Percentiles rank a stretch among this genome's conserved stretches.
phyloP scores from a whole-genome alignment of 768 basidiomycete species.

The Calocybe indica region DNA sequence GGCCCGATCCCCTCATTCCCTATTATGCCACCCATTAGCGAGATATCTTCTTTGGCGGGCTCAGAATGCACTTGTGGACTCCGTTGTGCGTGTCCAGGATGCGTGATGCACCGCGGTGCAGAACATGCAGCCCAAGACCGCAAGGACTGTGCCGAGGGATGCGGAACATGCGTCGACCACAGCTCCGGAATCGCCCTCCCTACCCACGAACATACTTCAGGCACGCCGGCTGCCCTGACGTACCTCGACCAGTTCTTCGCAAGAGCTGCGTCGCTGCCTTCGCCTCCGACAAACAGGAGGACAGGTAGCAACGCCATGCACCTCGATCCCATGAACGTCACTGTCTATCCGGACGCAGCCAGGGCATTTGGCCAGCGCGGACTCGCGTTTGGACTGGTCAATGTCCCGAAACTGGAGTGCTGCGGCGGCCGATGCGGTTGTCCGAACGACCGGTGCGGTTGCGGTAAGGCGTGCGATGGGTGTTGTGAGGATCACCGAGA shows the following conservation, averaged over 20 bases:
- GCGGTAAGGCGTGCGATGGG: slow-evolving; percentile 51
- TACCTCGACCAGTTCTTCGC: slow-evolving; percentile 63
- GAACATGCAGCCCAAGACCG: slow-evolving; percentile 41
- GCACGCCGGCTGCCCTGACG: slow-evolving; percentile 11
- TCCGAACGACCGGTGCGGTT: slow-evolving; percentile 46
- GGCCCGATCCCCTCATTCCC: slow-evolving; percentile 40
- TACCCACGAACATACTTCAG: neutral
- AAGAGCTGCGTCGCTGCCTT: slow-evolving; percentile 64
- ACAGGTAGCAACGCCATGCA: slow-evolving; percentile 24
- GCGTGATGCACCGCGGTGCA: slow-evolving; percentile 59
- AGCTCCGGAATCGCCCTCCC: slow-evolving; percentile 39
- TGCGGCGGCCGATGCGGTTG: slow-evolving; percentile 60
- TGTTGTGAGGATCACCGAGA: slow-evolving; percentile 34
- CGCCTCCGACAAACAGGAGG: slow-evolving; percentile 39
- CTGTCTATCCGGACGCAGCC: slow-evolving; percentile 34
- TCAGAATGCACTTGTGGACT: slow-evolving; percentile 71
- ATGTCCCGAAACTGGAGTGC: slow-evolving; percentile 61
- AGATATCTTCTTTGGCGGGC: slow-evolving; percentile 53
- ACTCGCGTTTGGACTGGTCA: slow-evolving; percentile 42
- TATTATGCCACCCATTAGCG: slow-evolving; percentile 55
- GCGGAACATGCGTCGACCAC: slow-evolving; percentile 59
- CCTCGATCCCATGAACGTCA: slow-evolving; percentile 49
- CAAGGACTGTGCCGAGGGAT: slow-evolving; percentile 44
- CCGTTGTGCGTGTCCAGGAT: slow-evolving; percentile 68
- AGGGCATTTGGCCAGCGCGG: slow-evolving; percentile 31